Evolutionary conservation across 495 filamentous ascomycete genomes (phyloP).

Genomic region (Penicillium silybi): DNA sequence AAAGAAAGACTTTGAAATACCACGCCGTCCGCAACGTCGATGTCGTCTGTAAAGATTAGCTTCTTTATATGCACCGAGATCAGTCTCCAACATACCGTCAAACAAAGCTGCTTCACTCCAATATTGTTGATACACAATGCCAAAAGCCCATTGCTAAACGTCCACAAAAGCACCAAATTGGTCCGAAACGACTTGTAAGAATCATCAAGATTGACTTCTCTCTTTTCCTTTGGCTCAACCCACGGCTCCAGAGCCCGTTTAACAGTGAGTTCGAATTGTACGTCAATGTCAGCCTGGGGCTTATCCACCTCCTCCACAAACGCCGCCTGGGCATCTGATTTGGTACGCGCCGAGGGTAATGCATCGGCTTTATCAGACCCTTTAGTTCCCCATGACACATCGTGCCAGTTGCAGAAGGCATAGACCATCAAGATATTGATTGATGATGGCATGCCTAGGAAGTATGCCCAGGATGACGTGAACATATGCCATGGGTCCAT

Average conservation of each 20-base stretch:
- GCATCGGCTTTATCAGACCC: constrained; percentile 92
- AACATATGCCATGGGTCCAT: constrained; percentile 99
- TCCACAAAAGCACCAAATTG: constrained; percentile 79
- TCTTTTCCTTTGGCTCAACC: constrained; percentile 60
- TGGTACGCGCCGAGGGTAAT: constrained; percentile 77
- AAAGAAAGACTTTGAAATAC: constrained; percentile 20
- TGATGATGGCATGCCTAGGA: constrained; percentile 55
- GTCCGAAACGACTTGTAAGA: constrained; percentile 97
- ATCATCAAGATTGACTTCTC: constrained; percentile 80
- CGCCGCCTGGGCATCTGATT: constrained; percentile 70
- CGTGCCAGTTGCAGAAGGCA: constrained; percentile 98
- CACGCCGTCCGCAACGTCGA: constrained; percentile 16
- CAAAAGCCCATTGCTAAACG: constrained; percentile 83
- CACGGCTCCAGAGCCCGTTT: constrained; percentile 81
- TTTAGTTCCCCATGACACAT: constrained; percentile 99
- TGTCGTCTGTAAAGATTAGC: constrained; percentile 4
- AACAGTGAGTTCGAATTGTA: constrained; percentile 89
- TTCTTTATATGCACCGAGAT: neutral
- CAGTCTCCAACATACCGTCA: constrained; percentile 58
- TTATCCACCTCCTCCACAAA: constrained; percentile 92
- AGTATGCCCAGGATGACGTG: constrained; percentile 81
- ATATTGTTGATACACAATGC: constrained; percentile 79
- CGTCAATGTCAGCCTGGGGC: constrained; percentile 93
- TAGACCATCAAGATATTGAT: constrained; percentile 98
- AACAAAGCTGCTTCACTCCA: constrained; percentile 67